Evolutionary conservation across 495 filamentous ascomycete species (phyloP).

Genomic region (Hypoxylon trugodes): DNA sequence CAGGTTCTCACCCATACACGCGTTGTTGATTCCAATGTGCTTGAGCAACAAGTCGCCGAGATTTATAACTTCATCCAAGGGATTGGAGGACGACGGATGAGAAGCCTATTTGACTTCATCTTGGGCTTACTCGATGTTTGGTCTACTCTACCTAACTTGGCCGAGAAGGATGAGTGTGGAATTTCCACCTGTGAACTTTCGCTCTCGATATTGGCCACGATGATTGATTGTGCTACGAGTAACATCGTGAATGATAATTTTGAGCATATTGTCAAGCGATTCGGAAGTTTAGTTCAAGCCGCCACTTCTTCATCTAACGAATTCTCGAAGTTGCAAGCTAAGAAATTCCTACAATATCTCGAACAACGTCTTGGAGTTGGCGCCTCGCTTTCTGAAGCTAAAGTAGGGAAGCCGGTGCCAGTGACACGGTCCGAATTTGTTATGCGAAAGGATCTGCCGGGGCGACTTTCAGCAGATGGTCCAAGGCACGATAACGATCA

Average conservation of each 20-base stretch:
- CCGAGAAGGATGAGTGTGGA: conserved; percentile 7
- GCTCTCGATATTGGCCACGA: conserved; percentile 40
- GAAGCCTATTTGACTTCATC: conserved; percentile 39
- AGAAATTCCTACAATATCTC: conserved; percentile 42
- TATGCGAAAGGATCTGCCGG: conserved; percentile 59
- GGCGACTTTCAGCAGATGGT: conserved; percentile 60
- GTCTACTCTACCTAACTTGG: conserved; percentile 5
- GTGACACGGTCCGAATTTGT: conserved; percentile 46
- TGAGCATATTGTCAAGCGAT: conserved; percentile 10
- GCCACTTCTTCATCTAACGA: conserved; percentile 26
- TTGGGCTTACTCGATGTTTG: conserved; percentile 19
- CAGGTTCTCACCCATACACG: conserved; percentile 42
- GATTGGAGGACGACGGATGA: conserved; percentile 42
- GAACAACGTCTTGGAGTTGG: conserved; percentile 40
- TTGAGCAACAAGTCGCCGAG: conserved; percentile 45
- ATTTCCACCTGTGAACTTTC: conserved; percentile 39
- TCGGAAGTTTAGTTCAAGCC: conserved; percentile 11
- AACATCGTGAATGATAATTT: conserved; percentile 46
- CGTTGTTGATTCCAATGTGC: conserved; percentile 43
- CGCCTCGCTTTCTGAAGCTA: conserved; percentile 16
- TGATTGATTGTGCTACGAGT: conserved; percentile 48
- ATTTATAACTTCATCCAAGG: conserved; percentile 48
- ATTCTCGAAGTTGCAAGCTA: conserved; percentile 43
- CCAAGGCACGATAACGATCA: conserved; percentile 75
- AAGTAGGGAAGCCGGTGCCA: neutral